Conservation (phyloP, 1,139 yeast species). For the Meyerozyma guilliermondii region DNA sequence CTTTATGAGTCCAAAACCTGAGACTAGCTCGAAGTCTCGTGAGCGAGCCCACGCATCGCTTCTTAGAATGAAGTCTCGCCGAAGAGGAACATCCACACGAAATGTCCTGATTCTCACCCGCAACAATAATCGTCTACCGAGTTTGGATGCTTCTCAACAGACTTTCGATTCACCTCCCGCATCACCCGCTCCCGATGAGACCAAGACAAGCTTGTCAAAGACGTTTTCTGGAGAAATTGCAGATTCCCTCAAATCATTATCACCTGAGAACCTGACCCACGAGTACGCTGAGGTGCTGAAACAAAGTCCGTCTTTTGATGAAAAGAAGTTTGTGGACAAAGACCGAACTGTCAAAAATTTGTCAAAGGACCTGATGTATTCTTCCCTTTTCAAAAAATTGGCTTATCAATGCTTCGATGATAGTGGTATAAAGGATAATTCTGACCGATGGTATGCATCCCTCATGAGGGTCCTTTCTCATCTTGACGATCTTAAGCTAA, state of each 20-base stretch:
- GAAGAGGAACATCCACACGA: slow-evolving; percentile 46
- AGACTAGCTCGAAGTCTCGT: slow-evolving; percentile 38
- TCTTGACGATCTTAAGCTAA: slow-evolving; percentile 31
- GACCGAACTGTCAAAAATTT: neutral
- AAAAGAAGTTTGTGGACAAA: neutral
- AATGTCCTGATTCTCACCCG: slow-evolving; percentile 26
- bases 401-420: slow-evolving; percentile 66
- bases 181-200: neutral
- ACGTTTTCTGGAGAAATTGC: neutral
- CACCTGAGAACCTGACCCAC: neutral
- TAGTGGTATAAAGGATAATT: slow-evolving; percentile 37
- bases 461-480: slow-evolving; percentile 21
- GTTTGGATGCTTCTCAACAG: slow-evolving; percentile 13
- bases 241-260: neutral
- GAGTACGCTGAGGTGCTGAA: neutral
- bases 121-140: slow-evolving; percentile 19
- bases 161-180: slow-evolving; percentile 10
- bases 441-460: slow-evolving; percentile 35
- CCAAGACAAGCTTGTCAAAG: neutral
- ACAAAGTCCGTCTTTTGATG: neutral
- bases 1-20: neutral
- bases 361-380: slow-evolving; percentile 15
- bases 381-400: slow-evolving; percentile 28
- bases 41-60: slow-evolving; percentile 67
- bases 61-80: slow-evolving; percentile 55